phyloP scores from a whole-genome alignment of 1,139 yeast genomes.

The Tardiomyces blankii region DNA sequence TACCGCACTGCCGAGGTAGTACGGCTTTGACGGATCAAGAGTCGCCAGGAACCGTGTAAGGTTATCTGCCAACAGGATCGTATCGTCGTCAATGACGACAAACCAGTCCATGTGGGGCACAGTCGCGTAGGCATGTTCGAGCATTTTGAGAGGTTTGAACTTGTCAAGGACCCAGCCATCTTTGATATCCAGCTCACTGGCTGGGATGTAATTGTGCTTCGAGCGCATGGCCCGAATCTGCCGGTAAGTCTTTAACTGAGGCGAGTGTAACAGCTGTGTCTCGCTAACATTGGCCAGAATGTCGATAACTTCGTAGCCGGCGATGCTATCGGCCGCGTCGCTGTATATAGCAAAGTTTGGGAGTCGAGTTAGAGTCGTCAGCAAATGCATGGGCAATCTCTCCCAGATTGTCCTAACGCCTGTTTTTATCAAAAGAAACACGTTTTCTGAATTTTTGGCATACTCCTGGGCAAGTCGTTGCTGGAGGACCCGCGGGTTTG shows the following conservation, averaged over 20 bases:
- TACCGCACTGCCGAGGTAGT: slow-evolving; percentile 20
- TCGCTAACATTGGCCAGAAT: slow-evolving; percentile 5
- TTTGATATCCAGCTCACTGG: slow-evolving; percentile 1
- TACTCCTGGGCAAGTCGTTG: neutral
- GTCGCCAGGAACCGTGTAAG: slow-evolving; percentile 16
- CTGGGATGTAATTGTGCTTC: neutral
- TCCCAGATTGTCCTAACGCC: slow-evolving; percentile 9
- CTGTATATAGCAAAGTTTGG: slow-evolving; percentile 7
- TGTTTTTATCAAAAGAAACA: slow-evolving; percentile 7
- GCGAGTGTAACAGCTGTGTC: neutral
- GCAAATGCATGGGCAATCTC: slow-evolving; percentile 8
- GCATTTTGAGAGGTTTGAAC: slow-evolving; percentile 30
- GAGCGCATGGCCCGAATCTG: neutral
- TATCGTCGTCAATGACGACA: slow-evolving; percentile 28
- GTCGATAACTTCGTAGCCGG: slow-evolving; percentile 8
- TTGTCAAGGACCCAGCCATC: slow-evolving; percentile 25
- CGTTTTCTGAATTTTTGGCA: neutral
- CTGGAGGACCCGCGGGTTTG: neutral
- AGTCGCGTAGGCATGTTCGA: slow-evolving; percentile 22
- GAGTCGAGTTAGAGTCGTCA: slow-evolving; percentile 6
- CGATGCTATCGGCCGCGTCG: slow-evolving; percentile 6
- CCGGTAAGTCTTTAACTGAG: neutral
- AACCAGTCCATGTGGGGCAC: slow-evolving; percentile 25
- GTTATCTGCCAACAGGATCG: slow-evolving; percentile 22
- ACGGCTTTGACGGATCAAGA: slow-evolving; percentile 16